These are phyloP conservation scores for Podila minutissima DNA, from an alignment of 192 early-diverging fungal genomes.

Conservation along the genomic window DNA sequence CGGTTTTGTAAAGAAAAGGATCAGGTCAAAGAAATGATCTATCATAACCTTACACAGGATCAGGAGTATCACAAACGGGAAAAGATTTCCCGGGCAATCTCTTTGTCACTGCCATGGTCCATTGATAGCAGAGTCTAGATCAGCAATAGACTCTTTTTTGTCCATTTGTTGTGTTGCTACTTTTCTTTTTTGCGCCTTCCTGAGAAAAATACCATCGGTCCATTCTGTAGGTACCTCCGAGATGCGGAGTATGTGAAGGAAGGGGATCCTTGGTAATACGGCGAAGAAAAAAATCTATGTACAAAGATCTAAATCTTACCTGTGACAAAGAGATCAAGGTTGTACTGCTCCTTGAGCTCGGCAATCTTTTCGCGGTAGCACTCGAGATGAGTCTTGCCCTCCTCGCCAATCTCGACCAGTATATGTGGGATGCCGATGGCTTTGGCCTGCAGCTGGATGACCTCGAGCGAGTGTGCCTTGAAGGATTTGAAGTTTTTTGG, in stretches of 20 bases:
- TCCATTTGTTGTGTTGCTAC: too few species aligned
- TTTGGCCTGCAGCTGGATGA: slow-evolving; percentile 58
- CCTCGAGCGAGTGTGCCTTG: slow-evolving; percentile 60
- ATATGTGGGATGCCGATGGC: slow-evolving; percentile 60
- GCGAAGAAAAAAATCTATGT: not conserved
- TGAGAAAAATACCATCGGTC: too few species aligned
- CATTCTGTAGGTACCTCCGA: too few species aligned
- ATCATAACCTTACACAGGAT: not conserved
- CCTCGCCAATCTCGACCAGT: slow-evolving; percentile 42
- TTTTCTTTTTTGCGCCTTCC: too few species aligned
- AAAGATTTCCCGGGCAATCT: too few species aligned
- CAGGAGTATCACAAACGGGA: not conserved
- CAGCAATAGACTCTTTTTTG: too few species aligned
- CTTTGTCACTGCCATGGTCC: too few species aligned
- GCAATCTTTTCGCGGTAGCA: slow-evolving; percentile 58
- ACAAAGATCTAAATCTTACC: slow-evolving; percentile 27
- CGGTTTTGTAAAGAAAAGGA: not conserved
- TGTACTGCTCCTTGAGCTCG: slow-evolving; percentile 50
- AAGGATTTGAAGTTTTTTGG: slow-evolving; percentile 58
- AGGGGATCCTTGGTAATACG: too few species aligned
- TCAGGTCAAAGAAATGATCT: not conserved
- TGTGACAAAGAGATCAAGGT: slow-evolving; percentile 62
- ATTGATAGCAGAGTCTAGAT: too few species aligned
- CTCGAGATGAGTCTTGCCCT: slow-evolving; percentile 58
- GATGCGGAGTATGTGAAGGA: too few species aligned